Evolutionary conservation across 2,329 filamentous ascomycete genomes (phyloP).

Genomic region (Trichothecium sympodiale): DNA sequence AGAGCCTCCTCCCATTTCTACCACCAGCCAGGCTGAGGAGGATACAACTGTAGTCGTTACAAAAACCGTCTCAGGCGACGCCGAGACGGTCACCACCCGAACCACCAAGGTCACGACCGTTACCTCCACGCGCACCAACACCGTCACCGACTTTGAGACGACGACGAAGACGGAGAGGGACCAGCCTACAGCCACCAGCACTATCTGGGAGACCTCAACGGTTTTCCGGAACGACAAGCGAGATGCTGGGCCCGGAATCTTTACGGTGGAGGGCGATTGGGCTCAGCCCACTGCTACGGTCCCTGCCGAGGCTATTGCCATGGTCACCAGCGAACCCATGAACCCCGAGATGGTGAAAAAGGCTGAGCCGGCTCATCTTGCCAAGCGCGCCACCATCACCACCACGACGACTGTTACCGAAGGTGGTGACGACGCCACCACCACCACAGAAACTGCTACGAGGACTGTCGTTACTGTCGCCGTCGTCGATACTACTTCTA

Average conservation of each 20-base stretch:
- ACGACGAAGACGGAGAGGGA: conserved; percentile 18
- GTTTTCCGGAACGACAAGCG: conserved; percentile 23
- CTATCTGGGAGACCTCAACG: conserved; percentile 22
- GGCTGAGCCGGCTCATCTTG: conserved; percentile 9
- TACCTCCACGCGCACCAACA: conserved; percentile 9
- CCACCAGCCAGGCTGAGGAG: conserved; percentile 1
- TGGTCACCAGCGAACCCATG: not conserved
- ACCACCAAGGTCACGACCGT: conserved; percentile 8
- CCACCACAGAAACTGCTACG: conserved; percentile 17
- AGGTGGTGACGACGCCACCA: conserved; percentile 10
- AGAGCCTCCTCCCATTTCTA: not conserved
- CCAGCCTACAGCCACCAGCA: conserved; percentile 22
- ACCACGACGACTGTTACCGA: conserved; percentile 19
- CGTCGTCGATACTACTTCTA: conserved; percentile 15
- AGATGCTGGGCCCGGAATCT: conserved; percentile 1
- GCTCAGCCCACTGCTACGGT: conserved; percentile 1
- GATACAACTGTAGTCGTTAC: conserved; percentile 19
- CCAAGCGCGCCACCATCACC: conserved; percentile 23
- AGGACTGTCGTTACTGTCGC: conserved; percentile 19
- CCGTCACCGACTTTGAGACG: conserved; percentile 15
- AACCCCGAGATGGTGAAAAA: conserved; percentile 2
- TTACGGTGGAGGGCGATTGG: conserved; percentile 1
- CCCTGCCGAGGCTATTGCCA: conserved; percentile 3
- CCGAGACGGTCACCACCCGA: conserved; percentile 3
- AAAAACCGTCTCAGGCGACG: conserved; percentile 16